Evolutionary conservation across 495 filamentous ascomycete species (phyloP).

Genomic region (Aspergillus nidulans): DNA sequence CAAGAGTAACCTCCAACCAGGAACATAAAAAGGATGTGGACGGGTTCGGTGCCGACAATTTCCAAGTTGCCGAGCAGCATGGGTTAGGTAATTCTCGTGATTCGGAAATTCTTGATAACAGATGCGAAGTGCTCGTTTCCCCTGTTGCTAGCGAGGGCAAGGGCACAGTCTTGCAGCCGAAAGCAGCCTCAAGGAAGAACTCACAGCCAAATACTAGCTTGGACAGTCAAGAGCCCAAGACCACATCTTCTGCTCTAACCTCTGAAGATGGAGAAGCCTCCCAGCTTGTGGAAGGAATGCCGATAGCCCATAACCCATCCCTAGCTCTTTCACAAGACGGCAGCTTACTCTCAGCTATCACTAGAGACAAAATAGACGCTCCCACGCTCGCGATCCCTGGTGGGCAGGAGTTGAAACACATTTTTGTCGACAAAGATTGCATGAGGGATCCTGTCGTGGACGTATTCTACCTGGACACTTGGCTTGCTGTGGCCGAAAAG

Average conservation of each 20-base stretch:
- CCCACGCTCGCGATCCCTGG: conserved; percentile 51
- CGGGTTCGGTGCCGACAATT: conserved; percentile 68
- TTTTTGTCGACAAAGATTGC: conserved; percentile 61
- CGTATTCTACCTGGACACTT: conserved; percentile 79
- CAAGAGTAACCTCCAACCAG: conserved; percentile 57
- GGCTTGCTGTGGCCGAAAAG: conserved; percentile 84
- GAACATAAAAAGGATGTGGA: conserved; percentile 71
- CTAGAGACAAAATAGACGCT: conserved; percentile 38
- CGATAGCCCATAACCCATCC: conserved; percentile 59
- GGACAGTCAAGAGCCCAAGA: conserved; percentile 31
- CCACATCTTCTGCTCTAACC: conserved; percentile 47
- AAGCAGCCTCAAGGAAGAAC: conserved; percentile 25
- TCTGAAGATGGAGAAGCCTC: conserved; percentile 24
- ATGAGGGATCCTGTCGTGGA: conserved; percentile 81
- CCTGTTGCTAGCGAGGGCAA: conserved; percentile 58
- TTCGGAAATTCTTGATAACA: conserved; percentile 55
- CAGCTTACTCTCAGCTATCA: conserved; percentile 38
- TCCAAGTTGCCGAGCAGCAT: conserved; percentile 53
- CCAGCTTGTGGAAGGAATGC: conserved; percentile 16
- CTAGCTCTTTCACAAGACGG: conserved; percentile 65
- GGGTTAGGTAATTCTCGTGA: conserved; percentile 61
- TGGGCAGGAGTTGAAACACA: conserved; percentile 61
- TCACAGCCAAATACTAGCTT: conserved; percentile 13
- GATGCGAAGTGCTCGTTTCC: conserved; percentile 61
- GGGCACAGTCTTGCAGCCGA: conserved; percentile 49